phyloP scores from a whole-genome alignment of 2,329 filamentous ascomycete genomes.

The Alternaria triticimaculans region DNA sequence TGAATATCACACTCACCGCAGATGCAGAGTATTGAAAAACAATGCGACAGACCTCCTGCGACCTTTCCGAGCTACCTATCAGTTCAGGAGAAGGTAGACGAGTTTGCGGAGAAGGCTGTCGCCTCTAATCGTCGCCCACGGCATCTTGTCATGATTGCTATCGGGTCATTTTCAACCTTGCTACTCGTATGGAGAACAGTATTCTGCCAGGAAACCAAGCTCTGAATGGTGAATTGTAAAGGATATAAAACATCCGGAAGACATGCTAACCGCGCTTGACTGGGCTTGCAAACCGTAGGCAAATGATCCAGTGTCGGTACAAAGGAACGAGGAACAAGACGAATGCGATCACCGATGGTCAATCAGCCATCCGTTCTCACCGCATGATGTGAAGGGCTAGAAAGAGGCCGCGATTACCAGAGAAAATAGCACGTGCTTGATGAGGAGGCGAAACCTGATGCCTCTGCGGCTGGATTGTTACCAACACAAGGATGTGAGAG shows the following conservation, averaged over 20 bases:
- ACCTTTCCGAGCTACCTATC: background rate
- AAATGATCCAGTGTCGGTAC: background rate
- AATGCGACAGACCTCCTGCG: too few species aligned
- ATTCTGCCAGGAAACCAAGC: background rate
- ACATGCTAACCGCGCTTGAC: background rate
- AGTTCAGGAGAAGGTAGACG: rapidly evolving
- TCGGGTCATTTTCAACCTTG: background rate
- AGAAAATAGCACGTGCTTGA: background rate
- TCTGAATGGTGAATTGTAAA: rapidly evolving
- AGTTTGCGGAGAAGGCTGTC: background rate
- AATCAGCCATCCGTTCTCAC: background rate
- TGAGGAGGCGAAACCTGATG: background rate
- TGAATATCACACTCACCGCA: too few species aligned
- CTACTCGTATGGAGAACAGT: background rate
- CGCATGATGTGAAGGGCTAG: rapidly evolving
- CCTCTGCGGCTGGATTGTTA: background rate
- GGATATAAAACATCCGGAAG: background rate
- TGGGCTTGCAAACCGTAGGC: background rate
- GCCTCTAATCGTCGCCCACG: background rate
- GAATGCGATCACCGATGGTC: background rate
- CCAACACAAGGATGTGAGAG: background rate
- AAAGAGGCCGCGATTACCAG: rapidly evolving
- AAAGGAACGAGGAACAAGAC: rapidly evolving
- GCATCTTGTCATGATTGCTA: background rate
- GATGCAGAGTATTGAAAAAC: too few species aligned